Conservation (phyloP, 768 basidiomycete species). For the Lactarius quietus region DNA sequence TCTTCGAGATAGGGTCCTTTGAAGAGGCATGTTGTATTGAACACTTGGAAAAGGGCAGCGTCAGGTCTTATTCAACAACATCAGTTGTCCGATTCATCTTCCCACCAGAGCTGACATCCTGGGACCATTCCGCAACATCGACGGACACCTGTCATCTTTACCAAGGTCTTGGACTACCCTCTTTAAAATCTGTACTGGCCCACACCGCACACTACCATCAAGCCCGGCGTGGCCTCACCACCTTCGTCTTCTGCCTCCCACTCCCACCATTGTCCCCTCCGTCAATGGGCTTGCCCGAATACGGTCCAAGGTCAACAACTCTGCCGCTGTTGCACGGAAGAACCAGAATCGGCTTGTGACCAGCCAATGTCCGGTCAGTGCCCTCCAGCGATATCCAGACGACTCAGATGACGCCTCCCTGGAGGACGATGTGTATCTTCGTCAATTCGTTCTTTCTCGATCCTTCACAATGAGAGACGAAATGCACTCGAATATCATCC, state of each 20-base stretch:
- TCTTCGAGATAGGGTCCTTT: too few relatives aligned
- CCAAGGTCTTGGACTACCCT: conserved; percentile 77
- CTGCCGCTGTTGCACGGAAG: conserved; percentile 70
- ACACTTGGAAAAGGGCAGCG: too few relatives aligned
- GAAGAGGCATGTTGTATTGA: too few relatives aligned
- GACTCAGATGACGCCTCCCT: not conserved
- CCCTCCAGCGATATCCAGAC: conserved; percentile 46
- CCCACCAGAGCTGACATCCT: conserved; percentile 65
- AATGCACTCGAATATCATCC: not conserved
- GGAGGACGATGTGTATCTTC: conserved; percentile 36
- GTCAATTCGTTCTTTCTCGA: not conserved
- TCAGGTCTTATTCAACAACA: too few relatives aligned
- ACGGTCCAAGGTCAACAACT: conserved; percentile 69
- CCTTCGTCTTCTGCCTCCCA: conserved; percentile 78
- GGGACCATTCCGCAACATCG: conserved; percentile 77
- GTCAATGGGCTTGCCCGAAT: conserved; percentile 64
- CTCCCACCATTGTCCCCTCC: conserved; percentile 64
- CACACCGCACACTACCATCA: conserved; percentile 65
- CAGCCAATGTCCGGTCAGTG: conserved; percentile 55
- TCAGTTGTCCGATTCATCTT: not conserved
- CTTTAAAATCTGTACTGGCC: conserved; percentile 76
- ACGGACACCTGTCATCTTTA: conserved; percentile 67
- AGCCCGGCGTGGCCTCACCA: conserved; percentile 72
- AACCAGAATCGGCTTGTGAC: conserved; percentile 68
- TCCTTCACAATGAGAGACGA: too few relatives aligned